Percentiles rank a stretch among this genome's conserved stretches.
phyloP scores from a whole-genome alignment of 768 basidiomycete species.

The Tricholoma hemisulphureum region DNA sequence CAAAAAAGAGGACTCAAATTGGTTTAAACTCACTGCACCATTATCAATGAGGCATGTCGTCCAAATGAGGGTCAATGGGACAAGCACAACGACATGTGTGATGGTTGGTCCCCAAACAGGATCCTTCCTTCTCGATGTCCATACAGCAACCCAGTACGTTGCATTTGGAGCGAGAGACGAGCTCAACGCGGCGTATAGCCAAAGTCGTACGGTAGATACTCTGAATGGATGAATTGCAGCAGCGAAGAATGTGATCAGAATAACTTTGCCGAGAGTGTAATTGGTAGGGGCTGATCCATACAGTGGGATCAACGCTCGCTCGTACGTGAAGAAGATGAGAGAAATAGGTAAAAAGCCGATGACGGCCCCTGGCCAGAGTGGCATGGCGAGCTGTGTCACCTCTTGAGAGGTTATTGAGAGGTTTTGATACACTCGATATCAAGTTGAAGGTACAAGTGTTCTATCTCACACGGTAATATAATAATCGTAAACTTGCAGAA shows the following conservation, averaged over 20 bases:
- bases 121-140: constrained; percentile 52
- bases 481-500: too few relatives aligned
- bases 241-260: constrained; percentile 34
- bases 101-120: constrained; percentile 57
- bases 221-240: constrained; percentile 41
- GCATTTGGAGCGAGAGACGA: constrained; percentile 54
- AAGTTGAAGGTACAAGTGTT: too few relatives aligned
- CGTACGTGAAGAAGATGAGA: constrained; percentile 60
- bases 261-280: constrained; percentile 42
- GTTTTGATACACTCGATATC: too few relatives aligned
- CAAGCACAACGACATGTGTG: constrained; percentile 56
- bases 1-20: neutral
- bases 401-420: too few relatives aligned
- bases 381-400: neutral
- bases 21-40: constrained; percentile 20
- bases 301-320: constrained; percentile 62
- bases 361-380: neutral
- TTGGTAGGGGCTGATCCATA: constrained; percentile 62
- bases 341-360: constrained; percentile 37
- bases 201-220: constrained; percentile 29
- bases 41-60: constrained; percentile 42
- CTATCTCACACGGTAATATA: too few relatives aligned
- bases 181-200: constrained; percentile 38
- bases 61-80: constrained; percentile 54
- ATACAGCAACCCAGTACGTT: constrained; percentile 65